Evolutionary conservation across 116 monocot genomes (phyloP).

Genomic region (Papilionanthe hybrid): DNA sequence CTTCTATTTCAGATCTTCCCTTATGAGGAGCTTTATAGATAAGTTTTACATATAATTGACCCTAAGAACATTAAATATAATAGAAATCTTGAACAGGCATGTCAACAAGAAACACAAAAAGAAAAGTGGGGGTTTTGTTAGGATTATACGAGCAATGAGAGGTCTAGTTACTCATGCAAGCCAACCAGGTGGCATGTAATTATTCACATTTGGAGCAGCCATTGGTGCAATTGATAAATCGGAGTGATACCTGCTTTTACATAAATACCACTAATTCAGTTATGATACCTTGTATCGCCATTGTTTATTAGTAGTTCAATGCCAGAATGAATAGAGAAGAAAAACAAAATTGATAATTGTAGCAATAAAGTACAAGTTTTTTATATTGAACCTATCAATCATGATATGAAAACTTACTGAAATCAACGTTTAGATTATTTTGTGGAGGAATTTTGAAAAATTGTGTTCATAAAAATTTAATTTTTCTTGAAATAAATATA

Average conservation of each 20-base stretch:
- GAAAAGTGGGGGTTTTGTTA: neutral
- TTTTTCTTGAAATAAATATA: too few species aligned
- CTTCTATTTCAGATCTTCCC: neutral
- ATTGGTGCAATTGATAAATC: neutral
- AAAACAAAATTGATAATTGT: too few species aligned
- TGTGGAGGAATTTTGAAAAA: too few species aligned
- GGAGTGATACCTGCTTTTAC: constrained; percentile 1
- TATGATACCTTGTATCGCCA: too few species aligned
- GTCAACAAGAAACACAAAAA: neutral
- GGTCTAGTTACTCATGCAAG: neutral
- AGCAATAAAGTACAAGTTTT: too few species aligned
- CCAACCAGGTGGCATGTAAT: constrained; percentile 8
- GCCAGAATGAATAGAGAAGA: too few species aligned
- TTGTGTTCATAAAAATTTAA: too few species aligned
- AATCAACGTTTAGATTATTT: too few species aligned
- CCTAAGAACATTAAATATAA: neutral
- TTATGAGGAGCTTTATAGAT: neutral
- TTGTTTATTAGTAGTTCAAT: too few species aligned
- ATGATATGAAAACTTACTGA: too few species aligned
- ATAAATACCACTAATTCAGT: neutral
- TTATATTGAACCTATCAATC: too few species aligned
- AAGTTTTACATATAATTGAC: neutral
- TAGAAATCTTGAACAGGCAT: neutral
- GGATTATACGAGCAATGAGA: neutral
- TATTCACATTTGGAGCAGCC: neutral